Percentiles rank a stretch among this genome's conserved stretches.
phyloP scores from a whole-genome alignment of 306 rosid genomes.

The Sesbania bispinosa region DNA sequence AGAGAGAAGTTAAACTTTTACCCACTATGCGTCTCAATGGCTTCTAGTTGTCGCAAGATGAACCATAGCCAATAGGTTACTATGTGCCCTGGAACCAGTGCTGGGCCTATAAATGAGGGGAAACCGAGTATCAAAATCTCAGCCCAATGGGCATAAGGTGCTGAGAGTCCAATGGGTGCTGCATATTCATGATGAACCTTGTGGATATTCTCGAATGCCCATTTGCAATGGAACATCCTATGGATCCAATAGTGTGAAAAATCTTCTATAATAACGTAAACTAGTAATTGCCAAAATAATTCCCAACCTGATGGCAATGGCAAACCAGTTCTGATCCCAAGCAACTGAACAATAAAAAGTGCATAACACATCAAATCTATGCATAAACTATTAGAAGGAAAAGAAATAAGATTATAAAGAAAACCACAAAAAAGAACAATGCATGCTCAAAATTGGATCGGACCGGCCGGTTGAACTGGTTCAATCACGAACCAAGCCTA shows the following conservation, averaged over 20 bases:
- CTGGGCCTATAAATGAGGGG: constrained; percentile 83
- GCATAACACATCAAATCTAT: background rate
- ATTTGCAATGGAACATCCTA: constrained; percentile 63
- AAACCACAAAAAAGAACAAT: background rate
- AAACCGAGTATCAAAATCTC: constrained; percentile 73
- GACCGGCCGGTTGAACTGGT: no score
- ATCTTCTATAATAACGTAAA: constrained; percentile 73
- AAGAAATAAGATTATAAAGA: background rate
- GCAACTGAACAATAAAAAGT: constrained; percentile 34
- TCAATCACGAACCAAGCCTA: no score
- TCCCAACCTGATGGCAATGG: constrained; percentile 86
- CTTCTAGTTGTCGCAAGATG: constrained; percentile 73
- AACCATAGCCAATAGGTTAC: constrained; percentile 85
- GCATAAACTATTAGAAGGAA: background rate
- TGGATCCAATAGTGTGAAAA: constrained; percentile 78
- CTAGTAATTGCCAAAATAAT: constrained; percentile 52
- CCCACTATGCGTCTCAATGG: constrained; percentile 88
- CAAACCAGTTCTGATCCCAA: constrained; percentile 69
- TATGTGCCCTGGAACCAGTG: constrained; percentile 78
- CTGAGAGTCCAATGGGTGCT: constrained; percentile 72
- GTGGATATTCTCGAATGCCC: constrained; percentile 85
- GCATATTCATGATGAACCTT: constrained; percentile 76
- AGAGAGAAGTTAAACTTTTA: constrained; percentile 18
- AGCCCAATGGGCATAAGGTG: constrained; percentile 90
- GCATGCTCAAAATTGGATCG: background rate